Conservation (phyloP, 2,329 filamentous ascomycete genomes). For the Pseudocercospora vitis region DNA sequence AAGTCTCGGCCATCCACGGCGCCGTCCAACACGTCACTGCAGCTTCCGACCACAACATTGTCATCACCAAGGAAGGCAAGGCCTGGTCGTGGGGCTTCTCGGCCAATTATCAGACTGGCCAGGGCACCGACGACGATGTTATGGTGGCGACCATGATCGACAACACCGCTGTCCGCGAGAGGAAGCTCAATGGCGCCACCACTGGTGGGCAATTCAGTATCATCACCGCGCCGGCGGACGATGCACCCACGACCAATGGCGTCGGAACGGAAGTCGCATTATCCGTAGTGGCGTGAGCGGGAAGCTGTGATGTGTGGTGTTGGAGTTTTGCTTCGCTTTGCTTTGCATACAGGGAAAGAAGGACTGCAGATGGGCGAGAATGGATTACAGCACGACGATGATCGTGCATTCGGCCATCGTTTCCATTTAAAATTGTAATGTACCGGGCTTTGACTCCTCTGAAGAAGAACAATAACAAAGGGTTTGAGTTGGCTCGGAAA, state of each 20-base stretch:
- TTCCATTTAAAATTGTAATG: not conserved
- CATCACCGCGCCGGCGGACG: conserved; percentile 30
- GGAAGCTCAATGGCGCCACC: conserved; percentile 74
- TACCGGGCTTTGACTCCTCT: conserved; percentile 12
- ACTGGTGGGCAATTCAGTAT: conserved; percentile 84
- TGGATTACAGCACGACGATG: not conserved
- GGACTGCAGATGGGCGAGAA: not conserved
- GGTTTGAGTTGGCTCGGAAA: no score
- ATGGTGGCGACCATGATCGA: conserved; percentile 75
- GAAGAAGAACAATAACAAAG: no score
- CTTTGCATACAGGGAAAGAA: conserved; percentile 5
- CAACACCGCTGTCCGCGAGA: conserved; percentile 76
- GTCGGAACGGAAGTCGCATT: not conserved
- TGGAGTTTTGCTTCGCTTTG: not conserved
- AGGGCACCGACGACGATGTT: conserved; percentile 76
- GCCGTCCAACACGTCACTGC: conserved; percentile 41
- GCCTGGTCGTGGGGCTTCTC: conserved; percentile 81
- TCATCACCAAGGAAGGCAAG: conserved; percentile 66
- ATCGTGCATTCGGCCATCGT: no score
- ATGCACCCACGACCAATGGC: conserved; percentile 19
- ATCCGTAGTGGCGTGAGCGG: not conserved
- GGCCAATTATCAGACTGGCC: conserved; percentile 76
- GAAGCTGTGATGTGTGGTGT: not conserved
- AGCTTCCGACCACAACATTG: conserved; percentile 72
- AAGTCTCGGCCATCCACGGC: conserved; percentile 57